Conservation (phyloP, 345 rosid genomes). For the Psidium guajava region DNA sequence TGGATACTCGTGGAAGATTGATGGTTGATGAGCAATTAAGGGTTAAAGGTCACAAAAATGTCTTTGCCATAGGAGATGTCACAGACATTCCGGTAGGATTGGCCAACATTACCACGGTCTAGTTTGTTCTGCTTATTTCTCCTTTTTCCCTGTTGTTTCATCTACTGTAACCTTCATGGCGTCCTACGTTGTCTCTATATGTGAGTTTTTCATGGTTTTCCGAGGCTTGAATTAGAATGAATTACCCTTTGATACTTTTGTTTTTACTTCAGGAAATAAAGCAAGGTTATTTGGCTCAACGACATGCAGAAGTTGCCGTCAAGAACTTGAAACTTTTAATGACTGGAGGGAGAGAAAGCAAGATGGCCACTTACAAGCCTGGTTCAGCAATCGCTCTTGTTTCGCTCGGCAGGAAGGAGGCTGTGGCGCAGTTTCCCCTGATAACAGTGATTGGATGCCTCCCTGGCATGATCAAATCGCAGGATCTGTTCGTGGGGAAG, state of each 20-base stretch:
- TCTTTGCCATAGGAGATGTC: slow-evolving; percentile 55
- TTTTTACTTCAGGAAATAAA: slow-evolving; percentile 23
- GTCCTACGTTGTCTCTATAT: neutral
- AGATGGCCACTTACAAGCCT: slow-evolving; percentile 16
- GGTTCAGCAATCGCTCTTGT: slow-evolving; percentile 17
- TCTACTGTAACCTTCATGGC: neutral
- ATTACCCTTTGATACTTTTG: neutral
- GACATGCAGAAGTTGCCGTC: slow-evolving; percentile 18
- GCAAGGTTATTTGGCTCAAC: slow-evolving; percentile 31
- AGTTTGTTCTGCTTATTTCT: neutral
- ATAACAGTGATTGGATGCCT: slow-evolving; percentile 14
- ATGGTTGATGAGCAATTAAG: slow-evolving; percentile 43
- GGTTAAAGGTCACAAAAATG: slow-evolving; percentile 24
- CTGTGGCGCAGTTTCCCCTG: slow-evolving; percentile 28
- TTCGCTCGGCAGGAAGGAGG: slow-evolving; percentile 30
- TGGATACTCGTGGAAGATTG: slow-evolving; percentile 42
- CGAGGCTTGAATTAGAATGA: neutral
- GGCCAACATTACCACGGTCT: neutral
- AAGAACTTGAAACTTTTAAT: slow-evolving; percentile 27
- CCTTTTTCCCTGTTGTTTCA: neutral
- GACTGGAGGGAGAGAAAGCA: slow-evolving; percentile 15
- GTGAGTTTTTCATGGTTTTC: neutral
- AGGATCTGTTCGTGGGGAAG: slow-evolving; percentile 31
- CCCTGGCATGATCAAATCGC: slow-evolving; percentile 28
- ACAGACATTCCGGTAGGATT: slow-evolving; percentile 35